Percentiles rank a stretch among this genome's conserved stretches.
Conservation (phyloP, 2,329 filamentous ascomycete species). For the Fusarium tanahbumbuense region DNA sequence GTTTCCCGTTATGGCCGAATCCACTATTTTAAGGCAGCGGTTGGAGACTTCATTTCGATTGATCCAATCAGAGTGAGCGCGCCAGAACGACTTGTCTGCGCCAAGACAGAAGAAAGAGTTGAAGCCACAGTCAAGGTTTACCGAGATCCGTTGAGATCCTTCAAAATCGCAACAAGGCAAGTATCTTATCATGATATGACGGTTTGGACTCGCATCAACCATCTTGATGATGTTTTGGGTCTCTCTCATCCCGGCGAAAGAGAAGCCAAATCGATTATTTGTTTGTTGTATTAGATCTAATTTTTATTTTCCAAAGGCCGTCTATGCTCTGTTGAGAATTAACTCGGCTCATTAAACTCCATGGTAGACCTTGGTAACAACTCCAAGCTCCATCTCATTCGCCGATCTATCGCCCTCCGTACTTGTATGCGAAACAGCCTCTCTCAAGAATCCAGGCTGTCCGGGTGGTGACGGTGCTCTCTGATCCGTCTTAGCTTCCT, state of each 20-base stretch:
- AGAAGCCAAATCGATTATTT: no score
- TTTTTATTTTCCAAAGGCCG: neutral
- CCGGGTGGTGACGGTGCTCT: constrained; percentile 7
- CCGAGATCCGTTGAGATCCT: neutral
- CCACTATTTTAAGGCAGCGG: neutral
- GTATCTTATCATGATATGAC: no score
- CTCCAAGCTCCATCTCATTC: constrained; percentile 40
- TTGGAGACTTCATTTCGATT: neutral
- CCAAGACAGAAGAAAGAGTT: neutral
- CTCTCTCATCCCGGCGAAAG: no score
- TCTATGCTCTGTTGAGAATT: neutral
- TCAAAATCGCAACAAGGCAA: no score
- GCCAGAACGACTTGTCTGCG: no score
- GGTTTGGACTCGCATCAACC: no score
- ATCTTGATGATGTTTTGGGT: no score
- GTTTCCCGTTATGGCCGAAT: neutral
- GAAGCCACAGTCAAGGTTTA: neutral
- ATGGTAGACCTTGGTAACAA: constrained; percentile 44
- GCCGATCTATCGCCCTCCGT: constrained; percentile 20
- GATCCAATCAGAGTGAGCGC: neutral
- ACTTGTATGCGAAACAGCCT: neutral
- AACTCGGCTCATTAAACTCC: constrained; percentile 24
- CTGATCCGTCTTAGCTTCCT: constrained; percentile 7
- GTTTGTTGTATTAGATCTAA: neutral
- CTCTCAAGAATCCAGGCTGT: neutral